These are phyloP conservation scores for Penicillium macrosclerotiorum DNA, from an alignment of 495 filamentous ascomycete species.

Conservation along the genomic window DNA sequence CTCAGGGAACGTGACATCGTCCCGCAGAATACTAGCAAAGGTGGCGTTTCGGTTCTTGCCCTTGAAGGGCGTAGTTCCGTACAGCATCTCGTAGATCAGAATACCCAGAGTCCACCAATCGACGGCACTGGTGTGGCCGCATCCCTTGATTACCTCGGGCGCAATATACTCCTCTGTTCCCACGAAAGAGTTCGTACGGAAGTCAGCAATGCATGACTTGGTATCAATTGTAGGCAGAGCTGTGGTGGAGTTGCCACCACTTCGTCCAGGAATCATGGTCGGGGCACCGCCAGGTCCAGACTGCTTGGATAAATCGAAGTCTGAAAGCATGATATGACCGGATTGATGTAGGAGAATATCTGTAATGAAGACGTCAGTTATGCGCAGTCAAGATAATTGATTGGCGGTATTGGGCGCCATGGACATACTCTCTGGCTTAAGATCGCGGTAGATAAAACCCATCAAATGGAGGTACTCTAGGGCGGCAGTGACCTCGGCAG, in stretches of 20 bases:
- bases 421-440: slow-evolving; percentile 92
- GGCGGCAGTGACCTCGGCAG: slow-evolving; percentile 96
- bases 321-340: slow-evolving; percentile 98
- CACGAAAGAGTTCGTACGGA: slow-evolving; percentile 97
- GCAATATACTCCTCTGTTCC: slow-evolving; percentile 99
- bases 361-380: slow-evolving; percentile 30
- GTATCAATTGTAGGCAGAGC: slow-evolving; percentile 94
- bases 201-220: slow-evolving; percentile 97
- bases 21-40: slow-evolving; percentile 93
- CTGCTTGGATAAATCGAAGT: slow-evolving; percentile 97
- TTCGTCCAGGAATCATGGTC: slow-evolving; percentile 92
- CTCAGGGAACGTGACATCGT: slow-evolving; percentile 94
- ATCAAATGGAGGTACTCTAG: slow-evolving; percentile 97
- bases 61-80: slow-evolving; percentile 97
- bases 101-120: slow-evolving; percentile 99
- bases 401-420: not conserved
- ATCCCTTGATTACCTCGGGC: slow-evolving; percentile 97
- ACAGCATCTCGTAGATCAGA: slow-evolving; percentile 98
- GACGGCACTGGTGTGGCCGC: slow-evolving; percentile 95
- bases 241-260: slow-evolving; percentile 68
- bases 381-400: not conserved
- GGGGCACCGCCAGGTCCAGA: slow-evolving; percentile 94
- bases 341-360: slow-evolving; percentile 98
- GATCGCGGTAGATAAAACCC: slow-evolving; percentile 98
- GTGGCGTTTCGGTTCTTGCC: slow-evolving; percentile 98